Percentiles rank a stretch among this genome's conserved stretches.
Evolutionary conservation across 208 protist species (phyloP).

Genomic region (Trypanosoma congolense): DNA sequence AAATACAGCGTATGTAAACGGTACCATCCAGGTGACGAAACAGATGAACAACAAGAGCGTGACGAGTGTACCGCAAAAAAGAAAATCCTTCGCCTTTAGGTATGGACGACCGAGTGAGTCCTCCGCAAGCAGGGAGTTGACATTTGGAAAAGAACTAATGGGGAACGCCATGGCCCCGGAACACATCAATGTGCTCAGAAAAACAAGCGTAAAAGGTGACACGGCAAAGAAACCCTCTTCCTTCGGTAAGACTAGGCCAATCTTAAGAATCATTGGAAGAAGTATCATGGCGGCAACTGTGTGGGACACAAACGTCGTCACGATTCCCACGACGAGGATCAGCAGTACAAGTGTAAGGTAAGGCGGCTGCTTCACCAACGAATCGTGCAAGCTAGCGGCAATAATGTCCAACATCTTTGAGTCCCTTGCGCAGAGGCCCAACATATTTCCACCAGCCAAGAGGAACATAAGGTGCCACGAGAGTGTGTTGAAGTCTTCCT

Average conservation of each 20-base stretch:
- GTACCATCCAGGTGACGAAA: constrained; percentile 83
- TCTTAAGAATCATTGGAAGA: constrained; percentile 88
- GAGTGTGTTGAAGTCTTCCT: constrained; percentile 90
- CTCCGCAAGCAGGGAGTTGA: constrained; percentile 87
- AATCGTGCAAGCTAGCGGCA: constrained; percentile 53
- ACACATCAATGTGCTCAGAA: constrained; percentile 84
- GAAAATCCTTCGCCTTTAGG: constrained; percentile 86
- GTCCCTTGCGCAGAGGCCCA: constrained; percentile 85
- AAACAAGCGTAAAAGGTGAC: constrained; percentile 74
- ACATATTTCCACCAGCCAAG: constrained; percentile 90
- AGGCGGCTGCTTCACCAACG: constrained; percentile 45
- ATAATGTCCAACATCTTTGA: constrained; percentile 85
- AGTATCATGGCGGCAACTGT: constrained; percentile 92
- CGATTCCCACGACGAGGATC: constrained; percentile 54
- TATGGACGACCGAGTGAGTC: constrained; percentile 83
- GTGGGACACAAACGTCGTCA: constrained; percentile 91
- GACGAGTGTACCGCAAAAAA: constrained; percentile 75
- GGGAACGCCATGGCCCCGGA: constrained; percentile 92
- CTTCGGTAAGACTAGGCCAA: constrained; percentile 75
- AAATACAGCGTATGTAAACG: constrained; percentile 65
- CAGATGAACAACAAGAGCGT: constrained; percentile 60
- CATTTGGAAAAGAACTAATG: constrained; percentile 94
- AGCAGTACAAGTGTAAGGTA: constrained; percentile 69
- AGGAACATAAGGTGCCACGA: constrained; percentile 93
- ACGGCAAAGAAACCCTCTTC: constrained; percentile 43